Evolutionary conservation across 495 filamentous ascomycete genomes (phyloP).

Genomic region (Aspergillus diversus): DNA sequence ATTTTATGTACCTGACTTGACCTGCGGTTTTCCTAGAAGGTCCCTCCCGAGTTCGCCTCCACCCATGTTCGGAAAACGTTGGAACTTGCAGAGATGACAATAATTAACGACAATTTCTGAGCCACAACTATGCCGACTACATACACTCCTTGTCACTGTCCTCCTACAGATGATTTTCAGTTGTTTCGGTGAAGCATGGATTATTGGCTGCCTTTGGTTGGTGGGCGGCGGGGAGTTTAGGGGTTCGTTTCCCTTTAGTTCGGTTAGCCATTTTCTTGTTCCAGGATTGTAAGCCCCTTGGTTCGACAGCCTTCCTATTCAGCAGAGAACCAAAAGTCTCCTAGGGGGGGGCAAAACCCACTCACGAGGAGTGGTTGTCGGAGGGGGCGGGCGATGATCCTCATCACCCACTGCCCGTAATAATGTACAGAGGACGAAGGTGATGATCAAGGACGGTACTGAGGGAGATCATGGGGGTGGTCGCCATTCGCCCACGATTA

Average conservation of each 20-base stretch:
- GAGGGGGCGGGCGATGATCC: slow-evolving; percentile 29
- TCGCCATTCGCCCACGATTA: background rate
- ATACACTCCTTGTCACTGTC: background rate
- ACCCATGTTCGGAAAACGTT: background rate
- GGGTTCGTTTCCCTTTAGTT: slow-evolving; percentile 23
- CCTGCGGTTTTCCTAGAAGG: too few relatives aligned
- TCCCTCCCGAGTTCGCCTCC: background rate
- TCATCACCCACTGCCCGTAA: slow-evolving; percentile 26
- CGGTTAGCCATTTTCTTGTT: slow-evolving; percentile 19
- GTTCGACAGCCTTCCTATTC: slow-evolving; percentile 18
- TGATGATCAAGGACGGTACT: slow-evolving; percentile 8
- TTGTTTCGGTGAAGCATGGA: slow-evolving; percentile 23
- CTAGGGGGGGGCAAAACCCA: slow-evolving; percentile 12
- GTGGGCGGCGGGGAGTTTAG: slow-evolving; percentile 20
- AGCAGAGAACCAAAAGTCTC: slow-evolving; percentile 18
- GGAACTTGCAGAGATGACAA: background rate
- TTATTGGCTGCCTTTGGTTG: slow-evolving; percentile 22
- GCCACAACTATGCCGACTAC: background rate
- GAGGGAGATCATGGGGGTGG: background rate
- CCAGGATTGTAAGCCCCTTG: slow-evolving; percentile 24
- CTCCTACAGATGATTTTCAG: slow-evolving; percentile 3
- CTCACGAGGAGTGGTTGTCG: slow-evolving; percentile 21
- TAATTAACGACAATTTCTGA: background rate
- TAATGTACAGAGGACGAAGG: slow-evolving; percentile 9
- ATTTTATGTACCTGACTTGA: too few relatives aligned